Percentiles rank a stretch among this genome's conserved stretches.
Evolutionary conservation across 2,329 filamentous ascomycete species (phyloP).

Genomic region (Colletotrichum shisoi): DNA sequence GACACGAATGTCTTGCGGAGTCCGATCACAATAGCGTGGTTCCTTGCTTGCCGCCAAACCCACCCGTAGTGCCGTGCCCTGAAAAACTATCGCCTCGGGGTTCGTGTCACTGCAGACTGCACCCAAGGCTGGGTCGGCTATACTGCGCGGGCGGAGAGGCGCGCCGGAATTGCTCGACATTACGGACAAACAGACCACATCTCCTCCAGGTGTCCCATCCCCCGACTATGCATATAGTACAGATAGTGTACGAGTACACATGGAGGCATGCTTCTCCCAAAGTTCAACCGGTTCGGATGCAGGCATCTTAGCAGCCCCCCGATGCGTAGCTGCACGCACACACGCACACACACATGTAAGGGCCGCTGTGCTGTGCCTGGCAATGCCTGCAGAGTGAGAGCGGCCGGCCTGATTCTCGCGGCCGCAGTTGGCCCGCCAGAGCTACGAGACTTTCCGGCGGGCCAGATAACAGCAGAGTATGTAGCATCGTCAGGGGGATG

Average conservation of each 20-base stretch:
- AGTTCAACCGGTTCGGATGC: slow-evolving; percentile 13
- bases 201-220: slow-evolving; percentile 17
- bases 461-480: slow-evolving; percentile 1
- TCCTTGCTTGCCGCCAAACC: slow-evolving; percentile 6
- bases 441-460: slow-evolving; percentile 26
- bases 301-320: neutral
- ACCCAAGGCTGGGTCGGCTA: slow-evolving; percentile 1
- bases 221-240: neutral
- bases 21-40: neutral
- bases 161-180: neutral
- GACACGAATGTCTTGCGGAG: slow-evolving; percentile 6
- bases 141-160: neutral
- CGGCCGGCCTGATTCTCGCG: slow-evolving; percentile 17
- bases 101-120: slow-evolving; percentile 2
- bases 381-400: slow-evolving; percentile 22
- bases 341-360: neutral
- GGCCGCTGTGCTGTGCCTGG: slow-evolving; percentile 8
- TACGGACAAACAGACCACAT: slow-evolving; percentile 19
- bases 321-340: slow-evolving; percentile 18
- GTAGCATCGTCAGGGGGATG: slow-evolving; percentile 17
- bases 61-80: neutral
- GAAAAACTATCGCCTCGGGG: neutral
- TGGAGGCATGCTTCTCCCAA: neutral
- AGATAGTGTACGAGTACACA: too few species aligned
- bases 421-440: slow-evolving; percentile 28